Base-by-base conservation (phyloP, 805 yeast genomes). In the Candida railenensis region DNA sequence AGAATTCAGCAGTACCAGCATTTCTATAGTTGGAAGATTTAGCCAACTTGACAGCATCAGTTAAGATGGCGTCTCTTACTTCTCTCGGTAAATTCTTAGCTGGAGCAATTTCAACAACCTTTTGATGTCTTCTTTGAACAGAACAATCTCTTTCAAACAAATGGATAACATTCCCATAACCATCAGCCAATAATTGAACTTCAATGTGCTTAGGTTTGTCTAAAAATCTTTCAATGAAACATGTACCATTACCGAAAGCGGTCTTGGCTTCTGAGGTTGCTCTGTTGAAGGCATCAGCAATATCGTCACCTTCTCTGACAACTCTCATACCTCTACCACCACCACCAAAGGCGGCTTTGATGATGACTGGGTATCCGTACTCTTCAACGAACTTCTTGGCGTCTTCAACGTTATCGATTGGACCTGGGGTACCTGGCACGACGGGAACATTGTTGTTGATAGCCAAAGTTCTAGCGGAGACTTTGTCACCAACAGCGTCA, bases 281-380 rank as follows among this genome's bases (percentile, higher is more conserved):
- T 71, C 99, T 85, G 60, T 77, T 72, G 74, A 94, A 92, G 33
- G 98, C 97, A 65, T 92, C 97, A 40, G 65, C 85, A 49, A 92
- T 81, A 66, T 85, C 89, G 58, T 94, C 99, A 59, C 97, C 97
- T 69, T 92, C 97, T 62, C 95, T 79, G 39, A 92, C 99, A 43
- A 92, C 99, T 74, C 99, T 85, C 98, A 92, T 94, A 80, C 99
- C 99, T 73, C 98, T 84, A 64, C 99, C 99, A 78, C 99, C 99
- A 73, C 99, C 99, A 67, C 99, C 99, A 63, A 87, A 94, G 34
- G 99, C 99, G 40, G 99, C 99, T 73, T 92, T 92, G 72, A 92
- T 90, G 70, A 92, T 92, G 42, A 94, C 98, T 7, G 99, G 99
- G 72, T 67, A 91, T 28, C 99, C 99, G 67, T 92, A 79, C 70